Evolutionary conservation across 2,329 filamentous ascomycete genomes (phyloP), one percentile per base, ranked within the genome.

Genomic region (Bipolaris cookei): DNA sequence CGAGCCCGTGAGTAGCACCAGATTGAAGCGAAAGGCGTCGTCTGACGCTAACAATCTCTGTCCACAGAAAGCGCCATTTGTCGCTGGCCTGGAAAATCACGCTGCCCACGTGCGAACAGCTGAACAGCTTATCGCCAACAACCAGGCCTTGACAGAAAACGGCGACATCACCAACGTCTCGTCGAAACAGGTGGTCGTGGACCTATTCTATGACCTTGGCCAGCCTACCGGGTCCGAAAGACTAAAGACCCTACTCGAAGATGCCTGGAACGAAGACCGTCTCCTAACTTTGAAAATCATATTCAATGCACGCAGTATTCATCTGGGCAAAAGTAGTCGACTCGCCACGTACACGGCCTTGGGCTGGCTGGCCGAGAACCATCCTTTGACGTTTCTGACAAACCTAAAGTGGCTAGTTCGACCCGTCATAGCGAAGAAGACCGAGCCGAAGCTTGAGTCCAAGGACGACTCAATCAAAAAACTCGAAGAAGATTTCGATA

Each of bases 241-340:
- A 1, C 67, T 86, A 1, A 63, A 70, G 4, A 64, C 76, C 11
- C 66, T 82, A 1, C 79, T 87, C 28, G 67, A 80, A 2, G 57
- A 70, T 2, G 80, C 84, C 1, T 88, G 85, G 85, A 63, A 68
- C 1, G 67, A 74, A 1, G 81, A 86, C 56, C 59, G 81, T 0
- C 64, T 80, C 2, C 68, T 77, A 11, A 85, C 84, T 0, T 77
- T 87, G 28, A 85, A 85, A 66, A 79, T 87, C 63, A 83, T 88
- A 61, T 87, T 85, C 78, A 85, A 86, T 57, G 73, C 80, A 0
- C 80, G 86, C 8, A 86, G 83, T n/a, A 87, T 87, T 46, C 85
- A 87, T 56, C 72, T 87, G 0, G 85, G 86, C 14, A 87, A 86
- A 70, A 78, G 78, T 32, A 81, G 79, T 7, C 78, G 77, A 20